Evolutionary conservation across 1,284 basidiomycete genomes (phyloP).

Genomic region (Agaricales sp.): DNA sequence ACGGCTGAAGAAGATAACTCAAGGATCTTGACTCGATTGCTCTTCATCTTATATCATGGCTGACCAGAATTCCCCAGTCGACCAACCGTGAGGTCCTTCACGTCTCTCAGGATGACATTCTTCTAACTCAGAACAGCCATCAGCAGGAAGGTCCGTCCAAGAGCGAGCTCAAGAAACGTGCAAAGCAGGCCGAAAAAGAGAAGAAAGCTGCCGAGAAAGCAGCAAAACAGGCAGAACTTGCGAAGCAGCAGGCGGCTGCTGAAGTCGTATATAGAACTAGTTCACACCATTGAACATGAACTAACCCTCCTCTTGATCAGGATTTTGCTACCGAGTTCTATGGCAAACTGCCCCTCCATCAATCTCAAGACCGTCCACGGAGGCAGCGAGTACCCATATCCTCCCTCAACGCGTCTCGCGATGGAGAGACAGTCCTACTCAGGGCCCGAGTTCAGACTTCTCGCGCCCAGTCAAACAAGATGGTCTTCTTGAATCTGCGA

Average conservation of each 20-base stretch:
- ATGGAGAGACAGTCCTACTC: constrained; percentile 77
- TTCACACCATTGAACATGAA: constrained; percentile 1
- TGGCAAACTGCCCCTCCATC: constrained; percentile 85
- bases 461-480: constrained; percentile 86
- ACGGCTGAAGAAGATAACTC: background rate
- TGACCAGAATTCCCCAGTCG: background rate
- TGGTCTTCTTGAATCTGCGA: constrained; percentile 90
- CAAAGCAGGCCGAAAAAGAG: constrained; percentile 89
- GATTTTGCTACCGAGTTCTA: constrained; percentile 86
- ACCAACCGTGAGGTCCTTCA: background rate
- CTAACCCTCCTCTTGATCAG: constrained; percentile 24
- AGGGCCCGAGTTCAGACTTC: constrained; percentile 90
- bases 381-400: constrained; percentile 51
- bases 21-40: background rate
- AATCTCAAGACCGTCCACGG: constrained; percentile 68
- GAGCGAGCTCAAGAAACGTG: constrained; percentile 88
- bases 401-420: constrained; percentile 48
- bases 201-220: constrained; percentile 82
- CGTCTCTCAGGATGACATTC: background rate
- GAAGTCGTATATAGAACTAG: constrained; percentile 44
- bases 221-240: constrained; percentile 71
- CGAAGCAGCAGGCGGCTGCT: constrained; percentile 62
- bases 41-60: background rate
- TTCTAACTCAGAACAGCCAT: constrained; percentile 1
- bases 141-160: constrained; percentile 57